Base-by-base conservation (phyloP, 345 rosid genomes). In the Salix udensis region DNA sequence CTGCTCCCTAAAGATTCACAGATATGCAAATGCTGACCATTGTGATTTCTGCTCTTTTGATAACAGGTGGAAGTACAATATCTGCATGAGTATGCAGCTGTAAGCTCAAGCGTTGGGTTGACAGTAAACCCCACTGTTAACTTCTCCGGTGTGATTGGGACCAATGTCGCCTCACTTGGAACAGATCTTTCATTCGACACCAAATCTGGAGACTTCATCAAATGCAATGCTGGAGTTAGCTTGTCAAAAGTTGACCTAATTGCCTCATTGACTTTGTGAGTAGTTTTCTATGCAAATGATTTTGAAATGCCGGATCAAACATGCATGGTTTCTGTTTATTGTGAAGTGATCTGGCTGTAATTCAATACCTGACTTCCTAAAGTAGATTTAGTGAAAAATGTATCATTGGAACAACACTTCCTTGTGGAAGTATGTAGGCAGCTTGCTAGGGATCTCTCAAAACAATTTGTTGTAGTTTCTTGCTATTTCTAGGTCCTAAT, bases 41-140 rank as follows among this genome's bases (percentile, higher is more conserved):
- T 70, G 37, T 64, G 4, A 18, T 10, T 26, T 23, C 21, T 55
- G 16, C 62, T 64, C 37, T 75, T 71, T 67, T 46, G 53, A 52
- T 72, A 18, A 81, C 88, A 96, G 99, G 42, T 90, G 80, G 98
- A 96, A 86, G 76, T 96, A 72, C 99, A 93, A 73, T 96, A 89
- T 84, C 81, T 90, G 90, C 97, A 92, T 83, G 99, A 96, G 53
- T 88, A 88, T 55, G 92, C 91, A 0, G 99, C 94, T 76, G 85
- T 93, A 61, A 88, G 89, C 88, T 76, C 96, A 7, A 93, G 98
- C 79, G 78, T 96, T 80, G 96, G 92, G 31, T 82, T 96, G 87
- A 89, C 98, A 61, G 91, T 89, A 26, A 91, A 88, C 83, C 99
- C 99, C 3, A 30, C 82, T 62, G 88, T 92, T 68, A 91, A 94